phyloP scores from a whole-genome alignment of 2,329 filamentous ascomycete species.

The Penicillium fuscoglaucum region DNA sequence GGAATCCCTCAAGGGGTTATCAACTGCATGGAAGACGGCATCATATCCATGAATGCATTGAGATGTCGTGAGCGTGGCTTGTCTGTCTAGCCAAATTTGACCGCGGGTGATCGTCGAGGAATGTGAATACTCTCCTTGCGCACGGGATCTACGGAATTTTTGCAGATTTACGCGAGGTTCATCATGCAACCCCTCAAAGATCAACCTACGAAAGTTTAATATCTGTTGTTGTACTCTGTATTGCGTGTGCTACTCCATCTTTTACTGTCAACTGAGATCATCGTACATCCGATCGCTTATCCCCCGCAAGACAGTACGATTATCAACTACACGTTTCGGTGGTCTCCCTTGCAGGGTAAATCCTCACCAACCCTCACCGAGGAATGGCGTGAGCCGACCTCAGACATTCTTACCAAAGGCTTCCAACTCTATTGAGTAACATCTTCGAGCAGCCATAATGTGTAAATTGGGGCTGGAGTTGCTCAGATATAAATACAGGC shows the following conservation, averaged over 20 bases:
- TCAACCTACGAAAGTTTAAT: conserved; percentile 5
- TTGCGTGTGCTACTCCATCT: conserved; percentile 6
- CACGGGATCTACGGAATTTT: conserved; percentile 16
- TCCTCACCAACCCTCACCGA: conserved; percentile 12
- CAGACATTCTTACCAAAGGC: conserved; percentile 11
- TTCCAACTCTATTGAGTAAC: background rate
- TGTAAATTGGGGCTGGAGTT: background rate
- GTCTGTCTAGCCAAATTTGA: background rate
- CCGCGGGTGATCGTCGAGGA: conserved; percentile 14
- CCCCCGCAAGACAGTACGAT: conserved; percentile 19
- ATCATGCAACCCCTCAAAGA: conserved; percentile 13
- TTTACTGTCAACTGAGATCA: conserved; percentile 15
- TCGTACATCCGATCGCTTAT: conserved; percentile 11
- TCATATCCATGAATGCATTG: background rate
- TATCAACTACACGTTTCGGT: conserved; percentile 20
- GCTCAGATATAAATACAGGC: conserved; percentile 21
- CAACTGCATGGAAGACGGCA: background rate
- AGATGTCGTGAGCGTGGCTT: conserved; percentile 9
- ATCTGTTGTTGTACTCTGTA: conserved; percentile 4
- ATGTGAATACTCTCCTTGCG: conserved; percentile 20
- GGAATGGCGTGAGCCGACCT: conserved; percentile 2
- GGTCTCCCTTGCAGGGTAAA: conserved; percentile 20
- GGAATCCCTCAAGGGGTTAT: background rate
- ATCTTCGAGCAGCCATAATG: conserved; percentile 12
- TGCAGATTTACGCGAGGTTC: conserved; percentile 23